Percentiles rank a stretch among this genome's conserved stretches.
These are phyloP conservation scores for Umbelopsis sp. DNA, from an alignment of 192 early-diverging fungal species.

Conservation along the genomic window DNA sequence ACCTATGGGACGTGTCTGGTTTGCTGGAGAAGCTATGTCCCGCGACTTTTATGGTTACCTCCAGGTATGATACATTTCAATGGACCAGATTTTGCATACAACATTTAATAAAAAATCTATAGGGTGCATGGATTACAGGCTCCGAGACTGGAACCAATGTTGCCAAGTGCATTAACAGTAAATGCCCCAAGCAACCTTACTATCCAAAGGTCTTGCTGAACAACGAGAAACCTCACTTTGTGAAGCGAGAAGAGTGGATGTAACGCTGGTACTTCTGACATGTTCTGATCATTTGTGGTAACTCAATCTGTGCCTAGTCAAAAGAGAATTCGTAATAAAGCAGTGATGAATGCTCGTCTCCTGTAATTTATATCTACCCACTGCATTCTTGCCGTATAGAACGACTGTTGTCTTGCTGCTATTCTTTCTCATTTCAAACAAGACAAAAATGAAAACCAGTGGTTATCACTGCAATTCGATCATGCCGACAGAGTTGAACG, in stretches of 20 bases:
- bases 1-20: conserved; percentile 40
- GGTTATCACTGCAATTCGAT: too few relatives aligned
- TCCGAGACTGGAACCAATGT: conserved; percentile 12
- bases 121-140: conserved; percentile 39
- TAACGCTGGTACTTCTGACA: not conserved
- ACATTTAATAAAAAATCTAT: not conserved
- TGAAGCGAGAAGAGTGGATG: conserved; percentile 16
- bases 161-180: conserved; percentile 23
- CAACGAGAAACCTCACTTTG: conserved; percentile 3
- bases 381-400: too few relatives aligned
- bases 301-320: too few relatives aligned
- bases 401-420: too few relatives aligned
- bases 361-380: too few relatives aligned
- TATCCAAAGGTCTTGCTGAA: conserved; percentile 28
- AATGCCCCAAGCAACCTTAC: conserved; percentile 29
- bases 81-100: not conserved
- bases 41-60: conserved; percentile 33
- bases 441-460: too few relatives aligned
- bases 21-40: conserved; percentile 42
- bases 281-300: not conserved
- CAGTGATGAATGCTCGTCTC: too few relatives aligned
- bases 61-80: conserved; percentile 14
- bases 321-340: not conserved
- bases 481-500: too few relatives aligned
- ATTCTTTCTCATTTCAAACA: too few relatives aligned